phyloP scores from a whole-genome alignment of 1,284 basidiomycete genomes.

The Cutaneotrichosporon mucoides region DNA sequence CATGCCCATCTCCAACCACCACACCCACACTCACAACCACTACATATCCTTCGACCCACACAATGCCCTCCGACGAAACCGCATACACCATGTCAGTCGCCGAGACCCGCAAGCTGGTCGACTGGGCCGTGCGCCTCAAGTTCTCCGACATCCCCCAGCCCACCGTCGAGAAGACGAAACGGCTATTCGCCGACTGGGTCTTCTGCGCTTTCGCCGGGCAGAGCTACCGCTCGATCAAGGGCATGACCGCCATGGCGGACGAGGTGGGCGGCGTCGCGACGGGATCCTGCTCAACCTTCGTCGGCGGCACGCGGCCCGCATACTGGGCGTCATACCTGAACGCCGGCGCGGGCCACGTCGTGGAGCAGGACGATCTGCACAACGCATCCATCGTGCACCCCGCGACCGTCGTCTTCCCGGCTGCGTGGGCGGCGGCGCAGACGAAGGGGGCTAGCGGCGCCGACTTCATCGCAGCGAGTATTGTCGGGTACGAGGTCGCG shows the following conservation, averaged over 20 bases:
- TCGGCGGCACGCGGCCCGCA: neutral
- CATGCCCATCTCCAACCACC: neutral
- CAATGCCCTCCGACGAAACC: too few relatives aligned
- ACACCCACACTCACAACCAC: neutral
- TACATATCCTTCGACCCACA: neutral
- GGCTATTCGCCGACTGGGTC: conserved; percentile 10
- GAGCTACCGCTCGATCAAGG: conserved; percentile 4
- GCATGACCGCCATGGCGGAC: conserved; percentile 5
- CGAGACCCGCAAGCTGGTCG: conserved; percentile 7
- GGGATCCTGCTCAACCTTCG: conserved; percentile 1
- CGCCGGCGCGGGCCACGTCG: conserved; percentile 8
- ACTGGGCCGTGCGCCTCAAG: conserved; percentile 6
- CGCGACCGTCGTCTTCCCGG: conserved; percentile 6
- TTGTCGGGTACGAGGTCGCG: conserved; percentile 9
- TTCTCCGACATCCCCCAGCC: conserved; percentile 7
- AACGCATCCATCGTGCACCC: conserved; percentile 9
- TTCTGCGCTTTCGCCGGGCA: conserved; percentile 8
- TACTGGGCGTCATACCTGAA: conserved; percentile 9
- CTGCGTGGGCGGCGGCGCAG: conserved; percentile 8
- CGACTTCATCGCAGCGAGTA: conserved; percentile 2
- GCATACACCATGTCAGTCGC: neutral
- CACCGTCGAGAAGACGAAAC: conserved; percentile 5
- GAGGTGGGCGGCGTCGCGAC: neutral
- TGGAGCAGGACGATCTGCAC: conserved; percentile 11
- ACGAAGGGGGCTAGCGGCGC: neutral